A percentile compares a stretch with the other conserved stretches of the same genome.
Evolutionary conservation across 305 asterid genomes (phyloP).

Genomic region (Rubia peregrina): DNA sequence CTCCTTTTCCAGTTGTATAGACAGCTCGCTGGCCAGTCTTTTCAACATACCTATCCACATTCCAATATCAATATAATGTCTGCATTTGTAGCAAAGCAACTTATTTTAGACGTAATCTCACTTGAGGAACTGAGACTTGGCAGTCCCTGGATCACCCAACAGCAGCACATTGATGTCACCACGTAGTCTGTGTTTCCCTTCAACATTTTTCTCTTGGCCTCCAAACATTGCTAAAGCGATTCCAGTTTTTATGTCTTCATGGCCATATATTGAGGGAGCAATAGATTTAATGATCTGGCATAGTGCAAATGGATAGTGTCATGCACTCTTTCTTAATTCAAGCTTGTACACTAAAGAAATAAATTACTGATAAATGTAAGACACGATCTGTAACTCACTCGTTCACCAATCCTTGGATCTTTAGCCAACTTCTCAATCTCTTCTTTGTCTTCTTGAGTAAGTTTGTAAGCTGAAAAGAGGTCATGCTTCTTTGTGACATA

Average conservation of each 20-base stretch:
- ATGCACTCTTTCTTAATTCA: neutral
- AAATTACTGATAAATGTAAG: neutral
- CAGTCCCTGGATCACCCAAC: constrained; percentile 97
- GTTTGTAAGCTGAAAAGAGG: constrained; percentile 91
- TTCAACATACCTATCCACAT: constrained; percentile 64
- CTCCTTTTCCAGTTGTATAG: constrained; percentile 98
- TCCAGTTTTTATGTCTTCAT: constrained; percentile 95
- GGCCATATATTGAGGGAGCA: constrained; percentile 96
- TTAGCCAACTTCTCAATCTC: constrained; percentile 91
- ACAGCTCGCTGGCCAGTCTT: constrained; percentile 97
- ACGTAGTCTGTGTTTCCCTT: constrained; percentile 83
- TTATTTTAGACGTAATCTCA: constrained; percentile 31
- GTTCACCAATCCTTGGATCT: constrained; percentile 93
- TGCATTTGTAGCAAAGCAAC: constrained; percentile 15
- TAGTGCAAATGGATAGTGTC: neutral
- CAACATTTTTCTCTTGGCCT: constrained; percentile 53
- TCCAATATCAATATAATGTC: constrained; percentile 20
- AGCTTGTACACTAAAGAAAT: neutral
- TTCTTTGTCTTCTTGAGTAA: constrained; percentile 94
- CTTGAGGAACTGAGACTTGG: constrained; percentile 98
- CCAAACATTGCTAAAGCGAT: constrained; percentile 97
- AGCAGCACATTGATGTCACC: constrained; percentile 95
- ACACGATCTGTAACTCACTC: constrained; percentile 36
- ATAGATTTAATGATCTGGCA: constrained; percentile 76
- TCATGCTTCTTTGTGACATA: constrained; percentile 90